Base-by-base conservation (phyloP, 2,329 filamentous ascomycete species). In the Furcasterigmium furcatum region DNA sequence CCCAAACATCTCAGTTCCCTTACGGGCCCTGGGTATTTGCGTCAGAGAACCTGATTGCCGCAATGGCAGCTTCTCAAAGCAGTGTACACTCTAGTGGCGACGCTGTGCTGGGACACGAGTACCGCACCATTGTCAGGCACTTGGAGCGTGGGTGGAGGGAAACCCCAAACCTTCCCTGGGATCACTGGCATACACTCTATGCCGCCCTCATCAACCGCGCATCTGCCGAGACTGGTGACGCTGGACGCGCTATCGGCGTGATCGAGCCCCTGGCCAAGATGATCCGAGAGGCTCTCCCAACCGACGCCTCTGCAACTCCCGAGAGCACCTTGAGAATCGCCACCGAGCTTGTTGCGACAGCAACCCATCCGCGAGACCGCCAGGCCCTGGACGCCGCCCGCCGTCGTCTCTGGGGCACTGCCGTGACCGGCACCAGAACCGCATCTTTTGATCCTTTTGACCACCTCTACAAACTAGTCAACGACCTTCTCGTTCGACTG, bases 181-280 rank as follows among this genome's bases (percentile, higher is more conserved):
- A 64, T 14, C 59, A 67, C 7, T 82, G 78, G 79, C 59, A 70
- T 21, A 61, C 70, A 1, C 67, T 92, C 1, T 80, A 88, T 43
- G 67, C 76, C 9, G 63, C 72, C 1, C 66, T 88, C 9, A 68
- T 78, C 4, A 64, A 73, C 9, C 77, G 79, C 43, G 77, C 85
- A 7, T 75, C 72, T 16, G 67, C 74, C 12, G 82, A 89, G 51
- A 78, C 79, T 43, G 87, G 88, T 4, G 82, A 89, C 50, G 77
- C 79, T 14, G 84, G 82, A 6, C 74, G 84, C 34, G 79, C 83
- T 5, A 71, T 87, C 41, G 77, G 79, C 20, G 73, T 90, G 2
- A 71, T 91, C 32, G 89, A 95, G 49, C 86, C 85, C 2, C 57
- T 94, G 4, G 80, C 87, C 1, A 84, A 79, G 53, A 57, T 64